phyloP scores from a whole-genome alignment of 805 yeast genomes.

The Candida schatavii region DNA sequence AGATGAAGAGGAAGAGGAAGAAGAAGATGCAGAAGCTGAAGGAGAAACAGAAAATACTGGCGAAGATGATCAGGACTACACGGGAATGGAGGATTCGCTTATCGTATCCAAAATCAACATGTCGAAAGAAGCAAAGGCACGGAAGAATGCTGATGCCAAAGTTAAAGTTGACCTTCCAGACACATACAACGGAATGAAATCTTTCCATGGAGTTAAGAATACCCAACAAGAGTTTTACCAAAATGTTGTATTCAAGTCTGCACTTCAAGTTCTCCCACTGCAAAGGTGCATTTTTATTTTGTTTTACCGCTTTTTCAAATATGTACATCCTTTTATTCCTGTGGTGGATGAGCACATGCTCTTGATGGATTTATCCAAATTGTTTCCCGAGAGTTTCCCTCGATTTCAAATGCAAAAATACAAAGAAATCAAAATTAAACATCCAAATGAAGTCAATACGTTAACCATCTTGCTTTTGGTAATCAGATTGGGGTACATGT shows the following conservation, averaged over 20 bases:
- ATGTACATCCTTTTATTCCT: conserved; percentile 40
- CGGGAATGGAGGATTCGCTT: conserved; percentile 26
- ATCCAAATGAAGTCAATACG: conserved; percentile 28
- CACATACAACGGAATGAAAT: conserved; percentile 20
- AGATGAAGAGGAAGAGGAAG: conserved; percentile 3
- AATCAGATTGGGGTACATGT: conserved; percentile 36
- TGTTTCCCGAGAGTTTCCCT: conserved; percentile 24
- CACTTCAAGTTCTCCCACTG: conserved; percentile 29
- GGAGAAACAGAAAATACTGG: not conserved
- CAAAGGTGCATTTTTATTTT: conserved; percentile 22
- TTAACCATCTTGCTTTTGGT: conserved; percentile 29
- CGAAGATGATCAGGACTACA: conserved; percentile 13
- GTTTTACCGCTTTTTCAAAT: conserved; percentile 32
- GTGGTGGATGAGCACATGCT: conserved; percentile 29
- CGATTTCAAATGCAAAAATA: conserved; percentile 15
- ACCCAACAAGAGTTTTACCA: conserved; percentile 22
- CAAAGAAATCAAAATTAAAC: conserved; percentile 20
- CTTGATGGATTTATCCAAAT: conserved; percentile 20
- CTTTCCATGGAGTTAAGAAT: conserved; percentile 17
- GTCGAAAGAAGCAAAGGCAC: conserved; percentile 10
- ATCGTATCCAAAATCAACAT: conserved; percentile 23
- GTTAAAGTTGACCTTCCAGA: conserved; percentile 7
- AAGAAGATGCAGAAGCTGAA: conserved; percentile 8
- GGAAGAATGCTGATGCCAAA: conserved; percentile 5
- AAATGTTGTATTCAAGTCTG: conserved; percentile 23